A percentile compares a stretch with the other conserved stretches of the same genome.
phyloP scores from a whole-genome alignment of 1,139 yeast species.

The Zygosaccharomyces pseudobailii region DNA sequence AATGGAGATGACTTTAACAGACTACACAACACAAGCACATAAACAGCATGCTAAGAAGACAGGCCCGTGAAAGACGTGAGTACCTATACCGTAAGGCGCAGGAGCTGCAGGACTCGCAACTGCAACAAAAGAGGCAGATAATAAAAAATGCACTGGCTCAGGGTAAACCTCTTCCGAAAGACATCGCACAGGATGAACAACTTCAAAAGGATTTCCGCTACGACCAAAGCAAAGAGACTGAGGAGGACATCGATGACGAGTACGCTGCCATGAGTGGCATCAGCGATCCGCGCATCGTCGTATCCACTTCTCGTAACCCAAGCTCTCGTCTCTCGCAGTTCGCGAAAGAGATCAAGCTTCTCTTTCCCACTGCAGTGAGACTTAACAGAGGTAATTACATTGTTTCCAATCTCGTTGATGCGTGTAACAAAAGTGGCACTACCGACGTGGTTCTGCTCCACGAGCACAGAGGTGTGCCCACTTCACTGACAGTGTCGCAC shows the following conservation, averaged over 20 bases:
- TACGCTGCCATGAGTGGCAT: constrained; percentile 84
- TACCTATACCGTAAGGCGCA: constrained; percentile 84
- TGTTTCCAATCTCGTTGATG: constrained; percentile 76
- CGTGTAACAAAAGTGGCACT: constrained; percentile 71
- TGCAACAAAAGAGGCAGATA: constrained; percentile 81
- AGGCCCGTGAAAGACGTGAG: constrained; percentile 93
- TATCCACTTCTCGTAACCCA: constrained; percentile 93
- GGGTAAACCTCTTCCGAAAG: constrained; percentile 87
- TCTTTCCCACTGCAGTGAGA: constrained; percentile 86
- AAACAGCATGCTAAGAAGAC: constrained; percentile 63
- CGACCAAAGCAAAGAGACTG: constrained; percentile 55
- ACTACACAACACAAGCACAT: not conserved
- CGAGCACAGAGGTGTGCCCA: constrained; percentile 98
- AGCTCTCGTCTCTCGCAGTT: constrained; percentile 80
- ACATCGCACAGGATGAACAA: constrained; percentile 78
- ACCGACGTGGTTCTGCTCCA: constrained; percentile 83
- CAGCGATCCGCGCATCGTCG: constrained; percentile 85
- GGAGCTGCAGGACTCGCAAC: constrained; percentile 82
- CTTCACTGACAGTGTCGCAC: constrained; percentile 86
- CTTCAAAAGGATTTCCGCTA: constrained; percentile 77
- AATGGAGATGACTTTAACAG: constrained; percentile 9
- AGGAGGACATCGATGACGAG: constrained; percentile 78
- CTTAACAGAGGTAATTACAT: constrained; percentile 91
- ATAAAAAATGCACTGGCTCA: constrained; percentile 83
- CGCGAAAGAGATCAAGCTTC: constrained; percentile 81